Percentiles rank a stretch among this genome's conserved stretches.
Evolutionary conservation across 768 basidiomycete species (phyloP).

Genomic region (Tylopilus cervinicoccineus): DNA sequence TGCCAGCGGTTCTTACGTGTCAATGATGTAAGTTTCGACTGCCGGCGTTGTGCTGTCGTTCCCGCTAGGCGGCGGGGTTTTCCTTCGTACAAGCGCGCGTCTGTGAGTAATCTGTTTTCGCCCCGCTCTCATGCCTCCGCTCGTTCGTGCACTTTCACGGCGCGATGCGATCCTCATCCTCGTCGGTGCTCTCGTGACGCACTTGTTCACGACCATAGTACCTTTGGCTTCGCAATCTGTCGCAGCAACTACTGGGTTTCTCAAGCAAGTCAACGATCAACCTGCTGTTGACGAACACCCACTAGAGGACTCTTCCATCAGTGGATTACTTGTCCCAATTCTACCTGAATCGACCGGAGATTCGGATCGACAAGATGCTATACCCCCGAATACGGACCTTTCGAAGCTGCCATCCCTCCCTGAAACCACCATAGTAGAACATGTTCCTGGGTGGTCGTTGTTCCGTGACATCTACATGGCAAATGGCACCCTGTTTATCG

Average conservation of each 20-base stretch:
- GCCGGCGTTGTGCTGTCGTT: not conserved
- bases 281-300: not conserved
- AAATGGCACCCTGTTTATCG: constrained; percentile 74
- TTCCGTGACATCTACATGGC: constrained; percentile 82
- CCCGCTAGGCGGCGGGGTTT: too few relatives aligned
- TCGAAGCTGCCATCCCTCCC: constrained; percentile 33
- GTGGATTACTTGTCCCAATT: not conserved
- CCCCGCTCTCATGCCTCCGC: constrained; percentile 27
- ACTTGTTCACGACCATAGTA: constrained; percentile 43
- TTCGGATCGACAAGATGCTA: not conserved
- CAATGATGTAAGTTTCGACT: not conserved
- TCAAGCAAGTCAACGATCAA: constrained; percentile 5
- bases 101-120: not conserved
- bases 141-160: constrained; percentile 43
- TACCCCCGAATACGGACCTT: not conserved
- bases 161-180: constrained; percentile 59
- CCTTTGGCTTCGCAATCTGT: constrained; percentile 32
- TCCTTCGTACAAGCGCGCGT: too few relatives aligned
- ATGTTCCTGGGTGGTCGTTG: constrained; percentile 82
- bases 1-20: too few relatives aligned
- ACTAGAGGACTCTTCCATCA: constrained; percentile 6
- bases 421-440: constrained; percentile 53
- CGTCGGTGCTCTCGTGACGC: constrained; percentile 53
- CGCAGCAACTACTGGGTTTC: constrained; percentile 26
- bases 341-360: not conserved